Base-by-base conservation (phyloP, 2,329 filamentous ascomycete genomes). In the Botrytis fragariae region DNA sequence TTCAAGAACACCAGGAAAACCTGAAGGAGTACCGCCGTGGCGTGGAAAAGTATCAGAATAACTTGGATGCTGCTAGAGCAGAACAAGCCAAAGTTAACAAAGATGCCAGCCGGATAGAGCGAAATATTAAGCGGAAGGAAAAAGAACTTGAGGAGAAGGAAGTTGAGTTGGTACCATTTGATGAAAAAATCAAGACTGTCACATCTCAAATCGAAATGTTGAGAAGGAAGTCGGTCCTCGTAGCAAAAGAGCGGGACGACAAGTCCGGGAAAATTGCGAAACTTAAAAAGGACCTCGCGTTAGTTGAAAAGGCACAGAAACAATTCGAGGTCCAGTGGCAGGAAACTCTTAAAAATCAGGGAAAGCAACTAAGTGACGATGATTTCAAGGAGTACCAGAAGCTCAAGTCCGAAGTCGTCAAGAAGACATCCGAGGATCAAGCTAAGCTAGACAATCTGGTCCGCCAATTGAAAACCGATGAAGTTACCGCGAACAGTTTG, bases 1-100 rank as follows among this genome's bases (percentile, higher is more conserved):
- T 99, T 73, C 92, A 95, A 79, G 94, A 93, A 78, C 94, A 98
- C 79, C 95, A 98, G 79, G 94, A 97, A 80, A 95, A 98, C 78
- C 86, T 99, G 32, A 97, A 97, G 81, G 95, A 98, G 82, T 93
- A 94, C 81, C 91, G 93, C 70, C 93, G 96, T 65, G 94, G 93
- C 51, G 91, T 98, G 32, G 93, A 97, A 79, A 90, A 93, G 72
- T 97, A 93, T 77, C 92, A 97, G 79, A 88, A 88, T 76, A 90
- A 88, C 74, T 88, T 98, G 7, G 93, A 97, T 71, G 88, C 91
- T 42, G 94, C 95, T 25, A 92, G 93, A 77, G 91, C 90, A 78
- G 92, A 95, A n/a, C 94, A 98, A 79, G 88, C 91, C 5, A 89
- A 92, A 73, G 91, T 93, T 44, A 89, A 89, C 54, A 91, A 92